Evolutionary conservation across 257 asterid species (phyloP), one percentile per base, ranked within the genome.

Genomic region (Solanum medicagineum): DNA sequence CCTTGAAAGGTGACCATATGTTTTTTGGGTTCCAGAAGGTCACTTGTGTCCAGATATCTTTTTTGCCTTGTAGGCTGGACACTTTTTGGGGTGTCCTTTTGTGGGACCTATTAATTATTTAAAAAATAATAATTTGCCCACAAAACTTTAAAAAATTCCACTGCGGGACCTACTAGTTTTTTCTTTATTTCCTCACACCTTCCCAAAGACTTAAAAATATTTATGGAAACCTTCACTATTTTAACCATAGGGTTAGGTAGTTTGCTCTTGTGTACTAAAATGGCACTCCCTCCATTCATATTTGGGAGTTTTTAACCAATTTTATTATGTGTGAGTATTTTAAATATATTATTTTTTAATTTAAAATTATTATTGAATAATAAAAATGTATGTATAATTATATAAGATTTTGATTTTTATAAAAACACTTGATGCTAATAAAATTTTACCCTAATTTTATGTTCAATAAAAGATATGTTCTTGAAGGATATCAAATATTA

Each of bases 21-120:
- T 54, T 53, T 60, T 17, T 81, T 54, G 85, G 66, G 84, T 81
- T 84, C 90, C 84, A 81, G 90, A 87, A 87, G 81, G 73, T 89
- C 86, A 87, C 80, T 75, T 55, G 77, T 87, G 87, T 68, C 89
- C 90, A 80, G 73, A 79, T 70, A 84, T 85, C 86, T 10, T 85
- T 51, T 77, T 77, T 29, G 91, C 85, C 87, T 84, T 26, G 83
- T 51, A 70, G 68, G 22, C 44, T 29, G 85, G 85, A 60, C 24
- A 85, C 85, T 79, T 89, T 83, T 84, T 24, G 22, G 8, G 60
- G 60, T 49, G 24, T 36, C 77, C 62, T 49, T 14, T 24, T 26
- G 15, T 47, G 81, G 81, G 81, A 4, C 83, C 63, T 9, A 49
- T 19, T 16, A 36, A 4, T 36, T 36, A 15, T 69, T 63, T 60